Conservation (phyloP, 2,329 filamentous ascomycete species). For the Microdochium bolleyi region DNA sequence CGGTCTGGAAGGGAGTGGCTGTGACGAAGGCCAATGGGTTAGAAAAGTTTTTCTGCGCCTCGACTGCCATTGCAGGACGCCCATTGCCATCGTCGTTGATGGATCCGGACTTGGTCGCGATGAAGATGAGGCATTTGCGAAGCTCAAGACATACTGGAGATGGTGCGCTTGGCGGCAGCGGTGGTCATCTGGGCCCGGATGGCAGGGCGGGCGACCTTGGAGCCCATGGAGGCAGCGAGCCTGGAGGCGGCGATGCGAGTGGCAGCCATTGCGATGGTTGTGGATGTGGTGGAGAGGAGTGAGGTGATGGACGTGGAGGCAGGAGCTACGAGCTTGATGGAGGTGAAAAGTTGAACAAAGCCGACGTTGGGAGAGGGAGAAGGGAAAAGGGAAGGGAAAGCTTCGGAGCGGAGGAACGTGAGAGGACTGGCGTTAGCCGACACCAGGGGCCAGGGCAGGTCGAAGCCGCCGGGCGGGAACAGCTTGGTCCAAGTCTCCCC, state of each 20-base stretch:
- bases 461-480: background rate
- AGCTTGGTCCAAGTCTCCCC: background rate
- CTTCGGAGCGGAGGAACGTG: constrained; percentile 1
- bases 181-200: constrained; percentile 55
- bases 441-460: background rate
- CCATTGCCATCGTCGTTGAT: constrained; percentile 3
- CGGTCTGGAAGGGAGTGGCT: constrained; percentile 60
- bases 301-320: constrained; percentile 17
- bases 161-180: constrained; percentile 64
- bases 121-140: constrained; percentile 9
- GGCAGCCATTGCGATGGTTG: constrained; percentile 69
- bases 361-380: constrained; percentile 3
- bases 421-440: background rate
- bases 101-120: constrained; percentile 1
- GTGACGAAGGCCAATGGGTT: constrained; percentile 32
- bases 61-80: background rate
- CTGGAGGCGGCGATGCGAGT: constrained; percentile 70
- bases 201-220: constrained; percentile 72
- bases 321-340: constrained; percentile 28
- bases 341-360: constrained; percentile 21
- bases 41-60: constrained; percentile 4
- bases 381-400: constrained; percentile 1
- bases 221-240: constrained; percentile 68
- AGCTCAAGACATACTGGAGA: constrained; percentile 52
- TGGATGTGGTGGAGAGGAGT: constrained; percentile 7